Base-by-base conservation (phyloP, 305 asterid genomes). In the Plantago rigida region DNA sequence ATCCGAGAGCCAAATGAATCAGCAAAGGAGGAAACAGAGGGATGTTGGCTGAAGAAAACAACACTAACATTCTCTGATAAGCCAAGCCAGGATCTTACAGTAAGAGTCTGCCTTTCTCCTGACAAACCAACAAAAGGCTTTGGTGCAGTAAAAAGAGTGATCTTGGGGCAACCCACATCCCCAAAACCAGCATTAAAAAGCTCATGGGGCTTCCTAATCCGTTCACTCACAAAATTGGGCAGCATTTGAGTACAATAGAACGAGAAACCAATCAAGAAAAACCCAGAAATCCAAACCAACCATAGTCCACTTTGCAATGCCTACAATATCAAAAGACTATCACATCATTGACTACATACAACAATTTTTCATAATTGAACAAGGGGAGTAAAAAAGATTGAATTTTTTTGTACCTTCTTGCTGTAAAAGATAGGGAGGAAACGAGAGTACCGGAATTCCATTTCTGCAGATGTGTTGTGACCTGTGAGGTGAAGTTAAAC, bases 11-110 rank as follows among this genome's bases (percentile, higher is more conserved):
- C 83, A 63, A 80, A 68, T 13, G 82, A 72, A 69, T 24, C 72
- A n/a, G 91, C 89, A 71, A 84, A 84, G 67, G 87, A 72, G 79
- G 72, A 70, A 71, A 82, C 95, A 48, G 96, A 83, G 54, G 87
- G 79, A 56, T 92, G 83, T 65, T 73, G 86, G 76, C 95, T 81
- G 79, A 86, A 86, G 69, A 88, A 84, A 67, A 88, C 78, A 58
- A 86, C 89, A 54, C 49, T 67, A 44, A 91, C 56, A 63, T 81
- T 62, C 56, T 81, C 66, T 2, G 94, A 81, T 26, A 86, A 78
- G 51, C 85, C 83, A 64, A 86, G 93, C 96, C 96, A 88, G 71
- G 98, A 88, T 72, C 77, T 84, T 47, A 92, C 72, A 59, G 96
- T 96, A 70, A 84, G 73, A 47, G 63, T 71, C 39, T 88, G 96